Evolutionary conservation across 768 basidiomycete genomes (phyloP).

Genomic region (Amylocystis lapponica): DNA sequence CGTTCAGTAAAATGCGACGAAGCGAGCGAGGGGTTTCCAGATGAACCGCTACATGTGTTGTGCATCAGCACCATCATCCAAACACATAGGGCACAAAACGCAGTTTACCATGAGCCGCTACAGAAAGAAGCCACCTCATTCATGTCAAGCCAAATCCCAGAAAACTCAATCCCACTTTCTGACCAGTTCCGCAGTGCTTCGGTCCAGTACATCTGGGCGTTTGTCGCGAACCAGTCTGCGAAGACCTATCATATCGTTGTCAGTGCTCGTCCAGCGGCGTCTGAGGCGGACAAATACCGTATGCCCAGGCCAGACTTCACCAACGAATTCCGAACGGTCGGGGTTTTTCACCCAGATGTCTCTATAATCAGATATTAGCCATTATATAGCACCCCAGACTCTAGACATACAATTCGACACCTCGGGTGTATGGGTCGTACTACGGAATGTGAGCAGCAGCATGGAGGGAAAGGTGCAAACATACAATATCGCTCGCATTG

Average conservation of each 20-base stretch:
- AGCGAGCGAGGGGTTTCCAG: constrained; percentile 6
- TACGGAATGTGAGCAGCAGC: constrained; percentile 17
- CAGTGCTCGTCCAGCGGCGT: not conserved
- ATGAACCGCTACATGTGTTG: constrained; percentile 38
- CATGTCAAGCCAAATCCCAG: constrained; percentile 68
- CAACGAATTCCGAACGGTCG: constrained; percentile 64
- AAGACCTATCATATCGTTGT: constrained; percentile 34
- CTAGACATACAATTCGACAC: constrained; percentile 46
- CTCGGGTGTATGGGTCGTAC: constrained; percentile 65
- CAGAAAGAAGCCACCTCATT: constrained; percentile 62
- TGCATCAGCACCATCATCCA: no score
- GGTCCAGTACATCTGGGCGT: constrained; percentile 52
- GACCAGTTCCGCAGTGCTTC: constrained; percentile 54
- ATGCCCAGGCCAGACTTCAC: constrained; percentile 77
- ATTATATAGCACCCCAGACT: not conserved
- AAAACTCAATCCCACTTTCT: constrained; percentile 45
- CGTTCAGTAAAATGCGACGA: no score
- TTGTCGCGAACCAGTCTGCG: constrained; percentile 54
- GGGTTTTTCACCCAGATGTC: constrained; percentile 70
- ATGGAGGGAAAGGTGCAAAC: constrained; percentile 17
- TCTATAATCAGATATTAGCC: constrained; percentile 31
- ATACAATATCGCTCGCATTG: constrained; percentile 56
- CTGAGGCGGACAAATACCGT: constrained; percentile 32
- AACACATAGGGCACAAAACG: not conserved
- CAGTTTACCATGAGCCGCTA: constrained; percentile 45